Evolutionary conservation across 148 eudicot species (phyloP), one percentile per base, ranked within the genome.

Genomic region (Chenopodium suecicum): DNA sequence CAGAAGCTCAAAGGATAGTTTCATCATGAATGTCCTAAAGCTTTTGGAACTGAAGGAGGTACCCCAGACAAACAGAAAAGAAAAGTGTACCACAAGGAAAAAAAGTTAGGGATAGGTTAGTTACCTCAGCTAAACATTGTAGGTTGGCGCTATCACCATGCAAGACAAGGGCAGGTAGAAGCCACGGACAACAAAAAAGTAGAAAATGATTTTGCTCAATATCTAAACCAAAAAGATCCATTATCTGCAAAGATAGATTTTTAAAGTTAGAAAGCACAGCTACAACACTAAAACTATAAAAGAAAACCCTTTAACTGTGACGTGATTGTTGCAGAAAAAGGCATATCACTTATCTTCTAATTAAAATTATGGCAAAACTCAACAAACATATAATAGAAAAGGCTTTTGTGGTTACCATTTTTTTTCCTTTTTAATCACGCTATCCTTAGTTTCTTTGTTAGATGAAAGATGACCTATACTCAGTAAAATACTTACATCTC

Each of bases 131-230:
- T 83, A 91, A 85, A 92, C 92, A 94, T 44, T 87, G 82, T 78
- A 96, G 85, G 82, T 88, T 86, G 74, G 92, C 83, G 80, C 83
- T 80, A 74, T 91, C 93, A 73, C 84, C 97, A 75, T 89, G 86
- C 90, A 96, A 87, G 74, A 96, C 79, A 74, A 96, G 87, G 85
- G 98, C 94, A 79, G 99, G 95, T 78, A 96, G 93, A 74, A 96
- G 97, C 99, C 99, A 96, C 75, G 87, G 89, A 83, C 97, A 91
- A 84, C 95, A 94, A 79, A 91, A 92, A 75, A 88, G 95, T 81
- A 92, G 79, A 83, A 96, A 96, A 87, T 90, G 86, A 41, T 83
- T 79, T 60, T 93, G 90, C 83, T 90, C 99, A 84, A 91, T 83
- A 46, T 89, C 92, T n/a, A 82, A 85, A 81, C 90, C 95, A 87